phyloP scores from a whole-genome alignment of 2,329 filamentous ascomycete species.

The Trichoderma pleuroti region DNA sequence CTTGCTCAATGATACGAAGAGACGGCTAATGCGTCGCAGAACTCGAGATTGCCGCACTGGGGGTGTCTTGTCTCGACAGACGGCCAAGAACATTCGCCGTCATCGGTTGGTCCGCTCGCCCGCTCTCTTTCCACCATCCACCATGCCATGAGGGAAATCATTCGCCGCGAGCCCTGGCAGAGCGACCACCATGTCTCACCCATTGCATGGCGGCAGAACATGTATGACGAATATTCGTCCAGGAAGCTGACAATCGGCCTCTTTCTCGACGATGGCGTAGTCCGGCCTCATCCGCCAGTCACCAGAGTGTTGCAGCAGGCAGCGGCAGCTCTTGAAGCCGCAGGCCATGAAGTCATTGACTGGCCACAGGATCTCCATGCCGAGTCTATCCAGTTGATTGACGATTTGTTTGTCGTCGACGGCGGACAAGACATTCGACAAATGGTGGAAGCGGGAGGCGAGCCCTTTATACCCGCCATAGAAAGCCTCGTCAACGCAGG shows the following conservation, averaged over 20 bases:
- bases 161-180: conserved; percentile 45
- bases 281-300: conserved; percentile 84
- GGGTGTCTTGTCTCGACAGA: neutral
- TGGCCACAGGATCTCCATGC: conserved; percentile 26
- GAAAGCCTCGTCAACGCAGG: conserved; percentile 52
- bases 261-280: neutral
- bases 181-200: conserved; percentile 50
- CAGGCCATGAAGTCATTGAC: conserved; percentile 74
- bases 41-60: neutral
- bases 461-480: conserved; percentile 58
- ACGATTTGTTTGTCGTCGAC: neutral
- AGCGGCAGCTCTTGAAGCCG: conserved; percentile 62
- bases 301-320: conserved; percentile 69
- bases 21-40: neutral
- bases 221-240: neutral
- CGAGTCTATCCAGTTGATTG: neutral
- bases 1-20: neutral
- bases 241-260: neutral
- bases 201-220: conserved; percentile 48
- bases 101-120: neutral
- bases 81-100: neutral
- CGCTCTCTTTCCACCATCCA: neutral
- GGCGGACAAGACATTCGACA: conserved; percentile 20
- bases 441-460: conserved; percentile 52
- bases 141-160: neutral